A percentile compares a stretch with the other conserved stretches of the same genome.
Evolutionary conservation across 2,329 filamentous ascomycete species (phyloP).

Genomic region (Aspergillus calidoustus): DNA sequence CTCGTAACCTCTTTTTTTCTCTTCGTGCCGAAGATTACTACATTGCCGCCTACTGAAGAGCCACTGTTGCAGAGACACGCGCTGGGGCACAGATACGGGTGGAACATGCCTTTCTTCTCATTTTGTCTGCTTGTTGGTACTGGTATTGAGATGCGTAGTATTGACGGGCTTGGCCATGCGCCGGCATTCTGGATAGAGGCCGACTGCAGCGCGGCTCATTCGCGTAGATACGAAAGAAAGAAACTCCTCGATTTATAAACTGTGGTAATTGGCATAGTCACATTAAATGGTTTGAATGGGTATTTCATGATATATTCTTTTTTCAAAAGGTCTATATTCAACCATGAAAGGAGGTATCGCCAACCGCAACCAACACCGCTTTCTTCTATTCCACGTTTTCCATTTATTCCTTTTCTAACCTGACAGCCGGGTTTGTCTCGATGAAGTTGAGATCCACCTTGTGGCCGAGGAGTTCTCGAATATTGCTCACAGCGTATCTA

Average conservation of each 20-base stretch:
- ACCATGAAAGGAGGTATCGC: conserved; percentile 9
- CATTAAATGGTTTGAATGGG: conserved; percentile 9
- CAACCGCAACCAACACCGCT: conserved; percentile 10
- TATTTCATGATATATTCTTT: conserved; percentile 18
- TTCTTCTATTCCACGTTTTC: conserved; percentile 28
- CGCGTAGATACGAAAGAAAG: not conserved
- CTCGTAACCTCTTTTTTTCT: conserved; percentile 30
- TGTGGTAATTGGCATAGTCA: not conserved
- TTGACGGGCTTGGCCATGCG: not conserved
- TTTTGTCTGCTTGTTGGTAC: not conserved
- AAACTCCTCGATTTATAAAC: not conserved
- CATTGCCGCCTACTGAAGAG: conserved; percentile 64
- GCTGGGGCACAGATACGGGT: conserved; percentile 72
- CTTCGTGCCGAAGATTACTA: conserved; percentile 40
- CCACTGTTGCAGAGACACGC: conserved; percentile 63
- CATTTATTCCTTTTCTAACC: conserved; percentile 78
- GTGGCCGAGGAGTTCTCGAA: conserved; percentile 88
- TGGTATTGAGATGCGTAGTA: not conserved
- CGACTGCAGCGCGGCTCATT: not conserved
- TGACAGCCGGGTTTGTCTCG: conserved; percentile 85
- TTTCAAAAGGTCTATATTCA: conserved; percentile 14
- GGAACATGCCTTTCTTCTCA: conserved; percentile 50
- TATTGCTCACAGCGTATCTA: conserved; percentile 80
- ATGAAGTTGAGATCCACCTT: conserved; percentile 95
- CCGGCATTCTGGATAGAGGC: not conserved